Evolutionary conservation across 768 basidiomycete species (phyloP), one percentile per base, ranked within the genome.

Genomic region (Suillus alpinus): DNA sequence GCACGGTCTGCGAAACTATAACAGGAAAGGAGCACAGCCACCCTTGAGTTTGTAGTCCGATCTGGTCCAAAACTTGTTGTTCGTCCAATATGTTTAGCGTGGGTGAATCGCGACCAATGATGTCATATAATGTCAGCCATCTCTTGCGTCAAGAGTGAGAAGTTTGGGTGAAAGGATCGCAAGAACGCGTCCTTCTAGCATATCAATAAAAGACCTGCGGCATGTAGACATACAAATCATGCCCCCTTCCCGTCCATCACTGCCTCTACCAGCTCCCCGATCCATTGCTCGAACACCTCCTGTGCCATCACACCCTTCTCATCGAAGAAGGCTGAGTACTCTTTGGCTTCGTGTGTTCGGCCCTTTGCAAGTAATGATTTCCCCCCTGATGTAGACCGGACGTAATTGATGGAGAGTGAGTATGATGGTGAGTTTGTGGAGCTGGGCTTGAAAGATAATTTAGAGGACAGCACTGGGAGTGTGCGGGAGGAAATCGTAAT

Each of bases 311-410:
- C 83, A 3, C 95, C 95, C 29, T 84, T 77, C 50, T 83, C 87
- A 65, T 95, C 92, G 68, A 96, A 94, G 74, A 96, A 92, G 14
- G 81, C 80, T 36, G 85, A 86, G 73, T 88, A 91, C 20, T 80
- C 77, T 46, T 81, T 80, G 16, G 79, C 78, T 8, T 82, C 83
- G 51, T 80, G 79, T 16, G 85, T 81, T 59, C 85, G 84, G 12
- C 87, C 86, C 66, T 87, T 86, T 58, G 85, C 84, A 7, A 97
- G 83, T 12, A 95, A 81, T 5, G 89, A 87, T 78, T 96, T 96
- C 57, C 95, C 95, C 40, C 86, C 86, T 53, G 88, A 91, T 3
- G 92, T 86, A 32, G 92, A 91, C 62, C 90, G 89, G 36, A 90
- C 79, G 71, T 91, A 95, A 52, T 81, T 78, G 53, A 91, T 74